A percentile compares a stretch with the other conserved stretches of the same genome.
Evolutionary conservation across 2,329 filamentous ascomycete genomes (phyloP).

Genomic region (Rutstroemia sp.): DNA sequence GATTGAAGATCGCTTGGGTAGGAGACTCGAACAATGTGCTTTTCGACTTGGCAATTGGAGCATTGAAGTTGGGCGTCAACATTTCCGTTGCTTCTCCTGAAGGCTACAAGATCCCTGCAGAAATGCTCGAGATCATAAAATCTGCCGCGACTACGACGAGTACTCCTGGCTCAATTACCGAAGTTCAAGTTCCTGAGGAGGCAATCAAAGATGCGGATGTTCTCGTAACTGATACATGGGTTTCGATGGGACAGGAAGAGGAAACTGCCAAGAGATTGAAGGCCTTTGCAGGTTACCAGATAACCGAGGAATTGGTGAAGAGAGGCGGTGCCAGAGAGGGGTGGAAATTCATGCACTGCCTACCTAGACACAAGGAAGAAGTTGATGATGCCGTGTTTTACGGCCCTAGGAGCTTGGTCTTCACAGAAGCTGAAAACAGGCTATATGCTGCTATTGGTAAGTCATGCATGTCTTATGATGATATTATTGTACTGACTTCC

Average conservation of each 20-base stretch:
- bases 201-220: conserved; percentile 79
- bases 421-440: conserved; percentile 89
- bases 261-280: conserved; percentile 71
- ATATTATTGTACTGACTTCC: conserved; percentile 10
- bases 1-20: conserved; percentile 90
- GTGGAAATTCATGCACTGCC: conserved; percentile 99
- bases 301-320: conserved; percentile 78
- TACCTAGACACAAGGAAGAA: conserved; percentile 87
- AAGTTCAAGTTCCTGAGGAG: conserved; percentile 77
- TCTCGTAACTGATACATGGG: conserved; percentile 94
- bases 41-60: conserved; percentile 84
- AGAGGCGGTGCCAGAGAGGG: conserved; percentile 76
- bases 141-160: conserved; percentile 50
- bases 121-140: conserved; percentile 67
- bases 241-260: conserved; percentile 95
- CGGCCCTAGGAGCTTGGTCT: conserved; percentile 75
- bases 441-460: conserved; percentile 79
- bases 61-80: conserved; percentile 79
- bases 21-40: conserved; percentile 97
- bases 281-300: conserved; percentile 84
- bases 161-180: conserved; percentile 57
- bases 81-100: conserved; percentile 80
- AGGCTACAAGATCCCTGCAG: conserved; percentile 72
- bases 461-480: conserved; percentile 27
- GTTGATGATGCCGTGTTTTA: conserved; percentile 95